A percentile compares a stretch with the other conserved stretches of the same genome.
phyloP scores from a whole-genome alignment of 176 grass and related monocot genomes.

The Secale cereale region DNA sequence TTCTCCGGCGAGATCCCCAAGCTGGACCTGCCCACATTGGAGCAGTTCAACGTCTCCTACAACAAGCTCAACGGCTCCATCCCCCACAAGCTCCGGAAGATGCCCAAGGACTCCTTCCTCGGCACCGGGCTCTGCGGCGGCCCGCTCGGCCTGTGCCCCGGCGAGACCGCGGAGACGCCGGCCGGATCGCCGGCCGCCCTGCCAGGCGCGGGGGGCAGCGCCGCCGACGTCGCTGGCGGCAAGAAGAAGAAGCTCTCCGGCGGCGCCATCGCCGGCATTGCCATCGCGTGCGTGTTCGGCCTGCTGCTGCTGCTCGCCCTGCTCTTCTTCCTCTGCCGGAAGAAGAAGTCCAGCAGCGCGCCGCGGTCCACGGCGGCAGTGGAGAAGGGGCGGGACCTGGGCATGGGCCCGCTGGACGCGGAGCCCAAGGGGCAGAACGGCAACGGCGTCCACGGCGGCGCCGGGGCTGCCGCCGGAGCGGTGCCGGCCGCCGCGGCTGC shows the following conservation, averaged over 20 bases:
- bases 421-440: conserved; percentile 54
- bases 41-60: conserved; percentile 95
- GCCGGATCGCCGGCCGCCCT: conserved; percentile 24
- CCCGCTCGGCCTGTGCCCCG: conserved; percentile 71
- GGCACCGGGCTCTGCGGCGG: conserved; percentile 71
- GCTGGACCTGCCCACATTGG: conserved; percentile 59
- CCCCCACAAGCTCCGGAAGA: conserved; percentile 67
- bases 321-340: conserved; percentile 66
- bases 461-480: background rate
- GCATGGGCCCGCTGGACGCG: conserved; percentile 26
- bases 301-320: conserved; percentile 58
- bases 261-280: conserved; percentile 96
- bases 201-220: conserved; percentile 4
- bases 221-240: conserved; percentile 2
- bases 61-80: conserved; percentile 92
- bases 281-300: conserved; percentile 61
- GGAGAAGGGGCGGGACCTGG: conserved; percentile 47
- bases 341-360: conserved; percentile 30
- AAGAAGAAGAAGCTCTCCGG: conserved; percentile 88
- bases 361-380: conserved; percentile 28
- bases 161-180: conserved; percentile 52
- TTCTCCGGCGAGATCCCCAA: conserved; percentile 84
- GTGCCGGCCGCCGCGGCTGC: conserved; percentile 4
- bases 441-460: background rate
- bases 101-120: conserved; percentile 71